Base-by-base conservation (phyloP, 208 protist genomes). In the Spironucleus salmonicida region DNA sequence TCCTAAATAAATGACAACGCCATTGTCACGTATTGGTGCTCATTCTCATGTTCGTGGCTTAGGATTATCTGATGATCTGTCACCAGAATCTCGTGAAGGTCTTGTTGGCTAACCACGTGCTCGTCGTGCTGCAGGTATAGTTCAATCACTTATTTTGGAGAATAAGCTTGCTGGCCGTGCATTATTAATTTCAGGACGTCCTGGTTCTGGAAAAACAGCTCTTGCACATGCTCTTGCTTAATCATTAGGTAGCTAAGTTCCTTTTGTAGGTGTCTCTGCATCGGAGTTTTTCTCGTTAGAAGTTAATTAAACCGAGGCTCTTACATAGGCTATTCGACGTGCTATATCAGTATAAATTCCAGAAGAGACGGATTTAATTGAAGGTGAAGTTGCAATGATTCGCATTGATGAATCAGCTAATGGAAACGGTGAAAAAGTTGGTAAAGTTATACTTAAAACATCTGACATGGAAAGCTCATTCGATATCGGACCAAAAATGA, bases 401-500 rank as follows among this genome's bases (percentile, higher is more conserved):
- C 89, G 7, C 26, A 58, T 77, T 41, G 39, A 75, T 23, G 42
- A 61, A 39, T 40, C 76, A 0, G 34, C 38, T 39, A 38, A 39
- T 27, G 42, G 29, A 29, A 53, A 9, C 1, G 82, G 77, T 4
- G 84, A 62, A 23, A 95, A 95, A 79, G 92, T 89, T 35, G 97
- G 97, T 53, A 92, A 96, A 82, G 85, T 99, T n/a, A 95, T 94
- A 40, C 84, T 99, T 0, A 99, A 99, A 85, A 99, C 97, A 34
- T 98, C 95, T 7, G 96, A 99, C 75, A 98, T 99, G 95, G 96
- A 99, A 84, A 97, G 95, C 0, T 88, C 94, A 23, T 99, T 97
- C 85, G 95, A 99, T 81, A 86, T 99, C 11, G 96, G 96, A n/a
- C 83, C 88, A 62, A 98, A 98, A 85, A 98, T 99, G 95, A 98